Evolutionary conservation across 371 early-diverging fungal species (phyloP), one percentile per base, ranked within the genome.

Genomic region (Vairimorpha ceranae): DNA sequence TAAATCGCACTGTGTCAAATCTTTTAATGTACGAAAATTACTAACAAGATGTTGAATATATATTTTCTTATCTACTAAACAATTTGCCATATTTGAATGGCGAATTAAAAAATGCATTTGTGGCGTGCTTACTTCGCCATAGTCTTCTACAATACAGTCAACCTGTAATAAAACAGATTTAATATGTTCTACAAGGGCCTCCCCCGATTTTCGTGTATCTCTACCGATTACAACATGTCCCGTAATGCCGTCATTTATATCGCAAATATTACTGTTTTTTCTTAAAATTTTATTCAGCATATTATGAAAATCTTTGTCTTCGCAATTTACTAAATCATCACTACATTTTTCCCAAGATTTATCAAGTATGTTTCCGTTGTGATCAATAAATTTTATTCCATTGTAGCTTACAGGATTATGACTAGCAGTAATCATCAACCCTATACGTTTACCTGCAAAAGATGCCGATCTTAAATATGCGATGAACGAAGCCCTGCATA

Each of bases 401-500:
- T 99, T 99, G 86, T 99, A 97, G 4, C 86, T 86, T 74, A 87
- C 92, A 65, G 93, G 91, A 84, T 97, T 97, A 85, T 99, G 99
- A 38, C 93, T 93, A 45, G 97, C 99, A 56, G 99, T 99, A 70
- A 99, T 88, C 95, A 97, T 95, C 46, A 93, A 88, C 74, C 99
- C 99, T 71, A 99, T 92, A 67, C 86, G 86, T 73, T 89, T 87
- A 48, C 94, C 92, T 65, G 87, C 84, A 61, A 91, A 86, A 77
- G 87, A 88, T 77, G 90, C 89, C 19, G 93, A 93, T 65, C 96
- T 88, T 56, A 96, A 85, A 25, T 88, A 88, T 17, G 94, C 94
- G 71, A 97, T 85, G 61, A 95, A 86, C 67, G 92, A 96, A 29
- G 91, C 89, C 70, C 92, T 88, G 86, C 91, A 93, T 83, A 94